These are phyloP conservation scores for Angomonas desouzai DNA, from an alignment of 208 protist genomes.

Conservation along the genomic window DNA sequence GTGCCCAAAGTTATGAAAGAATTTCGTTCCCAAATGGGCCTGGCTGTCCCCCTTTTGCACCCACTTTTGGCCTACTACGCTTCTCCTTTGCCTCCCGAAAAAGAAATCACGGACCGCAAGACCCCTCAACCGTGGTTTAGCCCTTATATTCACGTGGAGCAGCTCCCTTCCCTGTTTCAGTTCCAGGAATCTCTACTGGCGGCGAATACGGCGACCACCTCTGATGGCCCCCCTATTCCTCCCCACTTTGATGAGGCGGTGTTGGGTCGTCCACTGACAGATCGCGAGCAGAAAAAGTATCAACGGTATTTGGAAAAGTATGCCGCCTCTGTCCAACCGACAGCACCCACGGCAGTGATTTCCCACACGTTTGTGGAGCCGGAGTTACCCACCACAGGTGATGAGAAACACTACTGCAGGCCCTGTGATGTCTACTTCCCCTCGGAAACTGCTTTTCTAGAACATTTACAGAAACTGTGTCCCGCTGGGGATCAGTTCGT, in stretches of 20 bases:
- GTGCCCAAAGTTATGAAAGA: not conserved
- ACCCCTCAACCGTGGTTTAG: too few species aligned
- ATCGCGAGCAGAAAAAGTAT: constrained; percentile 34
- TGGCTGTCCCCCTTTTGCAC: not conserved
- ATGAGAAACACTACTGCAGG: not conserved
- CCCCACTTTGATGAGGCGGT: constrained; percentile 27
- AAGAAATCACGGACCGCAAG: not conserved
- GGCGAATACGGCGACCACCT: too few species aligned
- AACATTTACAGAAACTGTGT: constrained; percentile 5
- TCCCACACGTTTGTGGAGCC: not conserved
- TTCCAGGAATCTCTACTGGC: not conserved
- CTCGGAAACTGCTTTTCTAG: not conserved
- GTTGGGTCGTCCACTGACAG: constrained; percentile 34
- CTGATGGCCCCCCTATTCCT: constrained; percentile 13
- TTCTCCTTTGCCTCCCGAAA: not conserved
- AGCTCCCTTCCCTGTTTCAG: not conserved
- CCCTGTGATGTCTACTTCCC: not conserved
- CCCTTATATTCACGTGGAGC: not conserved
- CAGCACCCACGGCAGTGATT: not conserved
- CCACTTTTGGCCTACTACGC: not conserved
- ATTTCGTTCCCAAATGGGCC: not conserved
- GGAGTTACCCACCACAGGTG: not conserved
- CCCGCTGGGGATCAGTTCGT: not conserved
- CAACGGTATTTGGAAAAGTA: constrained; percentile 31
- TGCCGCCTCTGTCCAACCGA: not conserved